Base-by-base conservation (phyloP, 768 basidiomycete genomes). In the Butyriboletus loyo region DNA sequence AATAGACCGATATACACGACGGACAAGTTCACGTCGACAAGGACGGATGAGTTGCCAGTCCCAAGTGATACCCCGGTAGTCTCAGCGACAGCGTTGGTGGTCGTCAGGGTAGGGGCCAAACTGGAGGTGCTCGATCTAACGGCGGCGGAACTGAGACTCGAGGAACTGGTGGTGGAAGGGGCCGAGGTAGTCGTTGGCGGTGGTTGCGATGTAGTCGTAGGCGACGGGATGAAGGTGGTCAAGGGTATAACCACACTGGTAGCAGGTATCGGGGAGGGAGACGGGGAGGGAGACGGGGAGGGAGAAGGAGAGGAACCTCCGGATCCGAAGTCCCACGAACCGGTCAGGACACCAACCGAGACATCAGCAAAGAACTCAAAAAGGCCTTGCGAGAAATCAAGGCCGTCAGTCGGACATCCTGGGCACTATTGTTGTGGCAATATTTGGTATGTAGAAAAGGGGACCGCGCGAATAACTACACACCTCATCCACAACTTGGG, bases 341-440 rank as follows among this genome's bases (percentile, higher is more conserved):
- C 86, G 48, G 70, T 69, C 53, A 91, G 66, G 31, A 86, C 78
- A 44, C 89, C 89, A 4, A 45, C 64, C 39, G 65, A 67, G 36
- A 75, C 49, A 25, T 65, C 47, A 13, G 74, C 77, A 68, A 91
- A 89, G 72, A 66, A 79, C 40, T 70, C 34, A 73, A 92, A 92
- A 42, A 92, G 78, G 39, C 83, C 82, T 31, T 73, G 59, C 11
- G 84, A 83, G 42, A 91, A 69, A 69, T 92, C 90, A 27, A 92
- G 80, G 35, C 83, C 88, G 27, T 70, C 76, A 34, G 63, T 73
- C 4, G 82, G 81, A 66, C 89, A 92, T 30, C 80, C 80, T 10
- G 84, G 83, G 60, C 88, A 89, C 80, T 87, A 52, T 49, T 24
- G 11, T 49, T 27, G 45, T 34, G 27, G 9, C 4, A 24, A n/a